Conservation (phyloP, 1,139 yeast genomes). For the Kodamaea sp. region DNA sequence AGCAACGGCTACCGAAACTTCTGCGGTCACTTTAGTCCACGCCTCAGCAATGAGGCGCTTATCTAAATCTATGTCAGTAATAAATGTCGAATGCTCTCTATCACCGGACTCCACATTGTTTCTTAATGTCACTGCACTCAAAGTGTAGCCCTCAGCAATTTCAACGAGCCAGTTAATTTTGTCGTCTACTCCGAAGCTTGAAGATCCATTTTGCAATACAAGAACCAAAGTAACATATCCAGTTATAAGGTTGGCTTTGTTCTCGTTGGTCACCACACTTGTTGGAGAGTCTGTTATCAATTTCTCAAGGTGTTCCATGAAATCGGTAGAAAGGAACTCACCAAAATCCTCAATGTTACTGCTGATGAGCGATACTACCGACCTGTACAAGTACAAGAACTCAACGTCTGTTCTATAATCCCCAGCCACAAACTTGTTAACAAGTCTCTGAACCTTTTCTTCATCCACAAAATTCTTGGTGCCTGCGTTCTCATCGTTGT, state of each 20-base stretch:
- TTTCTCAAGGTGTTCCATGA: slow-evolving; percentile 34
- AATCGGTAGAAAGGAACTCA: slow-evolving; percentile 41
- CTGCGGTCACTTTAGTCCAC: slow-evolving; percentile 31
- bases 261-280: slow-evolving; percentile 35
- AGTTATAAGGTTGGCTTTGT: slow-evolving; percentile 43
- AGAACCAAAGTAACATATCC: slow-evolving; percentile 48
- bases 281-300: slow-evolving; percentile 36
- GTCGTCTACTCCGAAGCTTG: slow-evolving; percentile 53
- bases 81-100: slow-evolving; percentile 45
- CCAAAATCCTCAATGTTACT: slow-evolving; percentile 57
- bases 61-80: slow-evolving; percentile 41
- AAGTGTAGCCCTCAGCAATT: slow-evolving; percentile 45
- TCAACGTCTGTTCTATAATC: slow-evolving; percentile 46
- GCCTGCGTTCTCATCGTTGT: slow-evolving; percentile 40
- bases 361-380: slow-evolving; percentile 43
- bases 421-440: slow-evolving; percentile 31
- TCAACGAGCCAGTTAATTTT: slow-evolving; percentile 45
- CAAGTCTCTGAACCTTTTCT: slow-evolving; percentile 35
- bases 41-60: slow-evolving; percentile 41
- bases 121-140: slow-evolving; percentile 36
- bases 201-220: slow-evolving; percentile 49
- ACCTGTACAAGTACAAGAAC: slow-evolving; percentile 43
- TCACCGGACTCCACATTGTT: slow-evolving; percentile 41
- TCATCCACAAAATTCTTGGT: slow-evolving; percentile 38
- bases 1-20: slow-evolving; percentile 42